Conservation (phyloP, 345 rosid genomes). For the Gossypium anomalum region DNA sequence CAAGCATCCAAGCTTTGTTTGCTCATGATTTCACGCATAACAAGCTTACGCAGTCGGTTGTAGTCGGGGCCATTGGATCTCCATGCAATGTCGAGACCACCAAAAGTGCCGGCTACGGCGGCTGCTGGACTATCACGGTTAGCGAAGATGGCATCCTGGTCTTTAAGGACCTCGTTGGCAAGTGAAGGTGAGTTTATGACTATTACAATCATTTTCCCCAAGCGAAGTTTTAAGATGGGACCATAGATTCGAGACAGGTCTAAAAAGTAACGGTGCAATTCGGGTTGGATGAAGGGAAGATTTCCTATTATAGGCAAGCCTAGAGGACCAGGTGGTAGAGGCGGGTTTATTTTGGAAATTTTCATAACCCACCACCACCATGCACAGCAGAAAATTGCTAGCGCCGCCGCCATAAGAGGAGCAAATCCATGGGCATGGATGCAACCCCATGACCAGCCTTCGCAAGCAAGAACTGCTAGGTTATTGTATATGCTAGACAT, state of each 20-base stretch:
- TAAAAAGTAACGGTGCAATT: slow-evolving; percentile 22
- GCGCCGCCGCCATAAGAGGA: background rate
- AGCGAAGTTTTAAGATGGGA: slow-evolving; percentile 35
- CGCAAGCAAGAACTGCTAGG: background rate
- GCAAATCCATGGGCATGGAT: no score
- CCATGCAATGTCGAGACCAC: slow-evolving; percentile 34
- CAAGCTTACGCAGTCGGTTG: slow-evolving; percentile 30
- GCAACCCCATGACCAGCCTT: background rate
- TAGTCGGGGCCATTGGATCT: slow-evolving; percentile 33
- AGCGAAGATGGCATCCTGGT: slow-evolving; percentile 42
- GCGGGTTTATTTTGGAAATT: slow-evolving; percentile 1
- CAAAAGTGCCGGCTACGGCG: slow-evolving; percentile 17
- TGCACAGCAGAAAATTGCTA: background rate
- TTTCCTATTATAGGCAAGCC: slow-evolving; percentile 45
- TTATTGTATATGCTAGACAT: background rate
- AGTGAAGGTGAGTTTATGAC: slow-evolving; percentile 28
- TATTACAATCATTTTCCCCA: slow-evolving; percentile 29
- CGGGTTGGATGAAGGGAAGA: slow-evolving; percentile 31
- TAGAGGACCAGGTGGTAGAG: slow-evolving; percentile 44
- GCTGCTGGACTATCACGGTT: slow-evolving; percentile 35
- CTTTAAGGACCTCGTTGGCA: slow-evolving; percentile 37
- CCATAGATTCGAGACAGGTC: slow-evolving; percentile 10
- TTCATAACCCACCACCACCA: background rate
- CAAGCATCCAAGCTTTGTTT: slow-evolving; percentile 31
- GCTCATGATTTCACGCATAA: slow-evolving; percentile 34